Percentiles rank a stretch among this genome's conserved stretches.
These are phyloP conservation scores for Leccinum truebloodii DNA, from an alignment of 768 basidiomycete species.

Conservation along the genomic window DNA sequence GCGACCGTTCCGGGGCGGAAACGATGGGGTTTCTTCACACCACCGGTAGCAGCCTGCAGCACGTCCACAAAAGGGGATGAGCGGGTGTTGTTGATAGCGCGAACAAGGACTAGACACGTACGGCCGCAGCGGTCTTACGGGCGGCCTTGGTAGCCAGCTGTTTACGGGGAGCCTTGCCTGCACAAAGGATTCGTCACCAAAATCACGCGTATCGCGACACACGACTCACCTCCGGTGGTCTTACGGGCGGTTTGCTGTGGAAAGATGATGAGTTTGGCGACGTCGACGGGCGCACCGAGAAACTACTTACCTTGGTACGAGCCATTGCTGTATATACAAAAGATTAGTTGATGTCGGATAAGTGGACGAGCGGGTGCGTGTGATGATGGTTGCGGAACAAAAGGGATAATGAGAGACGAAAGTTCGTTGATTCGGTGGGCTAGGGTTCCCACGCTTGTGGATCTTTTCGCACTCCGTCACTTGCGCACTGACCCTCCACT, in stretches of 20 bases:
- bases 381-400: constrained; percentile 34
- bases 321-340: constrained; percentile 54
- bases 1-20: constrained; percentile 98
- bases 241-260: constrained; percentile 96
- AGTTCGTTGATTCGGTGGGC: constrained; percentile 26
- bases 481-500: constrained; percentile 33
- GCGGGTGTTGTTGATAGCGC: background rate
- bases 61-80: constrained; percentile 13
- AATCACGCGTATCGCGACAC: constrained; percentile 18
- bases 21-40: constrained; percentile 99
- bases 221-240: constrained; percentile 87
- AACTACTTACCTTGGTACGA: constrained; percentile 72
- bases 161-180: constrained; percentile 89
- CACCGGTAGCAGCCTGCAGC: constrained; percentile 75
- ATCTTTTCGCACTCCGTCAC: constrained; percentile 29
- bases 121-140: constrained; percentile 77
- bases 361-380: constrained; percentile 16
- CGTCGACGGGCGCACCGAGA: background rate
- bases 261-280: constrained; percentile 9
- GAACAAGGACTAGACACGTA: constrained; percentile 37
- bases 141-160: constrained; percentile 97
- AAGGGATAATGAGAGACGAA: constrained; percentile 13
- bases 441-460: constrained; percentile 33
- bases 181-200: constrained; percentile 25
- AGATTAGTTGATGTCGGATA: constrained; percentile 2